Evolutionary conservation across 2,329 filamentous ascomycete species (phyloP).

Genomic region (Cladosporium sp.): DNA sequence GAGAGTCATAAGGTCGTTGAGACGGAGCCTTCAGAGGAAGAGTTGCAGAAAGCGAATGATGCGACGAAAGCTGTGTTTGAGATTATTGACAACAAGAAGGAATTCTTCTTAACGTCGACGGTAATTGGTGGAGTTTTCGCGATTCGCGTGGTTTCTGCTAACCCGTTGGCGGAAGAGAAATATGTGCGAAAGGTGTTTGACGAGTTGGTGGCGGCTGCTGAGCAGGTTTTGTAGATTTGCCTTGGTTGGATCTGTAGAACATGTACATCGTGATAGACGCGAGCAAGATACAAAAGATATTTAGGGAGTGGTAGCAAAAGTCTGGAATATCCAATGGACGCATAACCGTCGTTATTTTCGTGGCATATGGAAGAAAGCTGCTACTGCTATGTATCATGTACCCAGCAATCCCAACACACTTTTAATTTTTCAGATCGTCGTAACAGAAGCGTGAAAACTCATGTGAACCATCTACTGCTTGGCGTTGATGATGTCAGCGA

Average conservation of each 20-base stretch:
- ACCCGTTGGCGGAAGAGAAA: constrained; percentile 64
- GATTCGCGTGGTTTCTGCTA: constrained; percentile 76
- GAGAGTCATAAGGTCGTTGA: constrained; percentile 23
- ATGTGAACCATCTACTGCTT: constrained; percentile 29
- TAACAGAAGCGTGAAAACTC: constrained; percentile 1
- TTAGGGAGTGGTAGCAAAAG: constrained; percentile 33
- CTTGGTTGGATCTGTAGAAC: not conserved
- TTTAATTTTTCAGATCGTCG: not conserved
- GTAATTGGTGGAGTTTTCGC: constrained; percentile 69
- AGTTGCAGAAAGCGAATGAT: constrained; percentile 57
- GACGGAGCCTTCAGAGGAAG: constrained; percentile 31
- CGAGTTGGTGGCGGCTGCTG: constrained; percentile 61
- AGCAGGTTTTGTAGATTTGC: constrained; percentile 44
- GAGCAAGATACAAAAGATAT: not conserved
- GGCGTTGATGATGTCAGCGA: constrained; percentile 68
- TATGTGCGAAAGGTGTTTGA: constrained; percentile 72
- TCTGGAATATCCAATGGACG: constrained; percentile 22
- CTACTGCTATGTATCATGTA: not conserved
- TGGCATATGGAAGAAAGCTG: not conserved
- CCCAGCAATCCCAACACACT: constrained; percentile 1
- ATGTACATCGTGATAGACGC: not conserved
- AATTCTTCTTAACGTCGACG: constrained; percentile 78
- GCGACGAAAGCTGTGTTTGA: constrained; percentile 74
- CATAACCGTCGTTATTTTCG: constrained; percentile 12
- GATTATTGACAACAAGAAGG: constrained; percentile 65